Evolutionary conservation across 768 basidiomycete species (phyloP).

Genomic region (Macrolepiota fuliginosa): DNA sequence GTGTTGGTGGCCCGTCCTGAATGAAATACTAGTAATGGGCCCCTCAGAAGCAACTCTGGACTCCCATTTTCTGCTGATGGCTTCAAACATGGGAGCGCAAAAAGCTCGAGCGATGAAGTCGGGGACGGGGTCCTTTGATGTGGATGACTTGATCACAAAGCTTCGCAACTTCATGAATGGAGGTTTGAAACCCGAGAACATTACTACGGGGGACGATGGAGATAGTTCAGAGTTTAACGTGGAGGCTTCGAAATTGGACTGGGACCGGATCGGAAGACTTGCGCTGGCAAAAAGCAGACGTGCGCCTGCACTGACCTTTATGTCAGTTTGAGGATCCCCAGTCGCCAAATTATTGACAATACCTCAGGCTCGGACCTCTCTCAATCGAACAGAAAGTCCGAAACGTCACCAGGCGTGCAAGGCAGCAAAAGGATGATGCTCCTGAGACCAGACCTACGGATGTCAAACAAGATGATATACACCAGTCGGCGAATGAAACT

Average conservation of each 20-base stretch:
- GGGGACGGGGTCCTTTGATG: constrained; percentile 84
- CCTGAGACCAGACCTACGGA: constrained; percentile 75
- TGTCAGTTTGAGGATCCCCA: constrained; percentile 49
- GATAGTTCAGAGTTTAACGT: constrained; percentile 47
- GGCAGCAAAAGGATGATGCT: constrained; percentile 69
- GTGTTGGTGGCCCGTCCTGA: constrained; percentile 5
- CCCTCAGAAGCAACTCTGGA: constrained; percentile 91
- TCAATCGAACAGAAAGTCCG: constrained; percentile 84
- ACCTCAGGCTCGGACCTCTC: constrained; percentile 86
- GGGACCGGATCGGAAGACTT: constrained; percentile 84
- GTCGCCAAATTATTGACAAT: constrained; percentile 15
- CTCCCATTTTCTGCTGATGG: constrained; percentile 73
- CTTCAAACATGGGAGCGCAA: constrained; percentile 76
- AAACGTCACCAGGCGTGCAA: constrained; percentile 52
- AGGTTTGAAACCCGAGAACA: constrained; percentile 47
- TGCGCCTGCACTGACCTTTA: constrained; percentile 82
- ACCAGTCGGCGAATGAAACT: constrained; percentile 84
- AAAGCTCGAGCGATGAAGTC: constrained; percentile 92
- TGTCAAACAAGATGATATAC: constrained; percentile 79
- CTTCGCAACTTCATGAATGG: constrained; percentile 71
- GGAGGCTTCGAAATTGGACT: constrained; percentile 49
- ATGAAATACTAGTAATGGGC: constrained; percentile 54
- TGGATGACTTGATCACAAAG: constrained; percentile 85
- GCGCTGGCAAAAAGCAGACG: constrained; percentile 79
- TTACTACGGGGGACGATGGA: constrained; percentile 49